phyloP scores from a whole-genome alignment of 495 filamentous ascomycete species.

The Venustampulla echinocandica region DNA sequence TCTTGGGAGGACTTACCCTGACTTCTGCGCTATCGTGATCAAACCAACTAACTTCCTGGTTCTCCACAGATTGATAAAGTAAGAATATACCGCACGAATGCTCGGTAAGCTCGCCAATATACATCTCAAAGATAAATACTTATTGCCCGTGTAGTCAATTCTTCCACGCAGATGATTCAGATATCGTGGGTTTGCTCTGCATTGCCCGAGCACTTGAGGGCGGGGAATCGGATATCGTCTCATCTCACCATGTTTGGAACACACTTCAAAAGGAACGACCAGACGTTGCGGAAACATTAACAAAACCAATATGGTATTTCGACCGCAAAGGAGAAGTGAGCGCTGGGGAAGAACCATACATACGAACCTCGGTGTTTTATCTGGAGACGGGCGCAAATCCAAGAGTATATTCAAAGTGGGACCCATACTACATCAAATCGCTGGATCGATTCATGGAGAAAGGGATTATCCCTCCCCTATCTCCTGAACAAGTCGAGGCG shows the following conservation, averaged over 20 bases:
- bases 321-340: slow-evolving; percentile 84
- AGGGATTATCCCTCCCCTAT: slow-evolving; percentile 60
- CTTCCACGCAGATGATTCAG: slow-evolving; percentile 77
- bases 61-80: slow-evolving; percentile 60
- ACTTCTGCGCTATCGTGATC: no score
- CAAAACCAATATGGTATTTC: slow-evolving; percentile 82
- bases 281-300: slow-evolving; percentile 67
- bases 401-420: slow-evolving; percentile 55
- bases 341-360: slow-evolving; percentile 65
- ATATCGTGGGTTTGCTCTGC: slow-evolving; percentile 82
- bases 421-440: slow-evolving; percentile 69
- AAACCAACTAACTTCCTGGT: not conserved
- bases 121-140: not conserved
- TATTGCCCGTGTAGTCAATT: slow-evolving; percentile 38
- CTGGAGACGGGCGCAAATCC: slow-evolving; percentile 44
- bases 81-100: slow-evolving; percentile 82
- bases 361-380: slow-evolving; percentile 66
- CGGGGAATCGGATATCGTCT: slow-evolving; percentile 77
- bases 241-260: slow-evolving; percentile 77
- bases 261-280: slow-evolving; percentile 63
- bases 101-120: slow-evolving; percentile 43
- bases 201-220: slow-evolving; percentile 69
- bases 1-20: no score
- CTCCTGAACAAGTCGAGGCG: slow-evolving; percentile 53
- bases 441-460: slow-evolving; percentile 55